Evolutionary conservation across 805 yeast species (phyloP).

Genomic region (Zygotorulaspora florentina): DNA sequence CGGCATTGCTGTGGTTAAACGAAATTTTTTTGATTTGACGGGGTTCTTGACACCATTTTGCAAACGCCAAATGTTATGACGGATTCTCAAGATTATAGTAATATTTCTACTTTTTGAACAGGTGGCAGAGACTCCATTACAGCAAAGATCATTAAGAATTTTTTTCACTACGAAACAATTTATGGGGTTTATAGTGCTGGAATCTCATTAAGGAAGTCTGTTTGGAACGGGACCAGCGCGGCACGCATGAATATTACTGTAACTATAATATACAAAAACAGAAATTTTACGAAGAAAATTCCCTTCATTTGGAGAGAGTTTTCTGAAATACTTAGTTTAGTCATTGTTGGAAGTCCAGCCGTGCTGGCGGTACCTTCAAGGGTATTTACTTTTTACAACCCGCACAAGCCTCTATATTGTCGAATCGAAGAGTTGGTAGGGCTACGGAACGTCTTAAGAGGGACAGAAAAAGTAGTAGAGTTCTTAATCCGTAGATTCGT

Average conservation of each 20-base stretch:
- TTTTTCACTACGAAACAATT: constrained; percentile 91
- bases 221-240: constrained; percentile 82
- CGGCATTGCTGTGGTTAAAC: constrained; percentile 67
- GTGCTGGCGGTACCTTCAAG: constrained; percentile 83
- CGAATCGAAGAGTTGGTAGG: constrained; percentile 77
- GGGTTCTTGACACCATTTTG: constrained; percentile 83
- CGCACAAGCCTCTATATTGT: constrained; percentile 70
- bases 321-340: constrained; percentile 65
- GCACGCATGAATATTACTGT: constrained; percentile 93
- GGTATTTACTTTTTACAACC: constrained; percentile 74
- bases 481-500: constrained; percentile 54
- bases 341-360: constrained; percentile 63
- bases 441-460: no score
- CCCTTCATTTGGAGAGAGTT: constrained; percentile 75
- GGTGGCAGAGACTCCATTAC: constrained; percentile 55
- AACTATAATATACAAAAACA: constrained; percentile 82
- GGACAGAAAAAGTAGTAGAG: constrained; percentile 73
- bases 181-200: no score
- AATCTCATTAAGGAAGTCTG: constrained; percentile 49
- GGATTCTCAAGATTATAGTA: constrained; percentile 93
- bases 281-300: constrained; percentile 80
- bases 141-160: constrained; percentile 45
- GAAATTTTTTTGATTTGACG: constrained; percentile 78
- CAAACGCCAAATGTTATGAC: constrained; percentile 83
- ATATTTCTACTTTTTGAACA: constrained; percentile 86